A percentile compares a stretch with the other conserved stretches of the same genome.
Evolutionary conservation across 306 rosid genomes (phyloP).

Genomic region (Vachellia pachyceras): DNA sequence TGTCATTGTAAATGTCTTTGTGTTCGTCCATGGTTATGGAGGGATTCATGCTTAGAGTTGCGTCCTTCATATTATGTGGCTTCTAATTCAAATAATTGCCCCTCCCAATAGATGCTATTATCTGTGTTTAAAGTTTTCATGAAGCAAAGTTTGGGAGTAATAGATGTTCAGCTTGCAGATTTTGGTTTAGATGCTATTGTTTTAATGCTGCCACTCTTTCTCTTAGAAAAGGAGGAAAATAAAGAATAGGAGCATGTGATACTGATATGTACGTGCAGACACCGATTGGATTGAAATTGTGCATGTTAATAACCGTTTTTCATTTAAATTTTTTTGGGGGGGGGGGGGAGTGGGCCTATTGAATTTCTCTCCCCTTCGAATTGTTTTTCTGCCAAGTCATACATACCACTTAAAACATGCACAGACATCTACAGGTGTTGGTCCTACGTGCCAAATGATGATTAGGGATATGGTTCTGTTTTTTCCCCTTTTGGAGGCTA

Average conservation of each 20-base stretch:
- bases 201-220: not conserved
- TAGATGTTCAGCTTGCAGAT: conserved; percentile 1
- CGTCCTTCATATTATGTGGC: conserved; percentile 12
- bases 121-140: conserved; percentile 17
- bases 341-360: too few species aligned
- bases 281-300: not conserved
- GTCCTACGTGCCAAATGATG: conserved; percentile 8
- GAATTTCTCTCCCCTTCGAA: not conserved
- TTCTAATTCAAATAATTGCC: conserved; percentile 26
- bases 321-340: too few species aligned
- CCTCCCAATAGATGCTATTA: conserved; percentile 21
- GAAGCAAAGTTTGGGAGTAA: conserved; percentile 10
- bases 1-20: not conserved
- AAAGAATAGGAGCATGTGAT: not conserved
- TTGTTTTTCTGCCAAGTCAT: conserved; percentile 10
- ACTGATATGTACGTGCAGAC: not conserved
- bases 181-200: not conserved
- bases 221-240: too few species aligned
- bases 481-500: not conserved
- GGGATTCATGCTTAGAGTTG: conserved; percentile 8
- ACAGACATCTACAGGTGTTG: not conserved
- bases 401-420: not conserved
- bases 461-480: not conserved
- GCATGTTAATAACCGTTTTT: not conserved
- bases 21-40: conserved; percentile 17